A percentile compares a stretch with the other conserved stretches of the same genome.
Evolutionary conservation across 2,329 filamentous ascomycete species (phyloP).

Genomic region (Myrmaecium sp.): DNA sequence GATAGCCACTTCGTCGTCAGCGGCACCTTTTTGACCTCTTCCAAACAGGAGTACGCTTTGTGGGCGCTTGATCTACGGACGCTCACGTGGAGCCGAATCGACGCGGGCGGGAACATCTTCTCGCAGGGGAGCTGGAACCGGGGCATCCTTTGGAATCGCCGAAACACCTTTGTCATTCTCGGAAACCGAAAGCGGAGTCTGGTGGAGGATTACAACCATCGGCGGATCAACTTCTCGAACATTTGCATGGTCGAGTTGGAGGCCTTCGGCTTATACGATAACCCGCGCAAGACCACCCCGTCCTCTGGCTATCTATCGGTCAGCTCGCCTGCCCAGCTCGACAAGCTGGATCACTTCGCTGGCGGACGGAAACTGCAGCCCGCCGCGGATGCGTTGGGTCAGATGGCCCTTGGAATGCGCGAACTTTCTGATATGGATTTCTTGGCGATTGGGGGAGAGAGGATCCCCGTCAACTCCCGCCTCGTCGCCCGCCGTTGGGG

Average conservation of each 20-base stretch:
- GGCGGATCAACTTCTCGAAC: constrained; percentile 92
- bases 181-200: constrained; percentile 86
- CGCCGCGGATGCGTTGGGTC: constrained; percentile 72
- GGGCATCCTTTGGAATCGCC: constrained; percentile 78
- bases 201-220: constrained; percentile 95
- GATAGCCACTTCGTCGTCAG: constrained; percentile 95
- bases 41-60: constrained; percentile 92
- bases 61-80: constrained; percentile 86
- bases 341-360: constrained; percentile 37
- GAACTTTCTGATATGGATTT: constrained; percentile 96
- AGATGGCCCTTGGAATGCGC: constrained; percentile 58
- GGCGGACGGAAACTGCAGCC: constrained; percentile 61
- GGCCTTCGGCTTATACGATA: constrained; percentile 93
- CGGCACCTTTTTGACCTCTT: constrained; percentile 91
- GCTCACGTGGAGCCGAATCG: constrained; percentile 86
- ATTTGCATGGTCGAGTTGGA: constrained; percentile 95
- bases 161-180: constrained; percentile 90
- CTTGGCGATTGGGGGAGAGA: constrained; percentile 74
- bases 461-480: constrained; percentile 84
- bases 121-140: constrained; percentile 97
- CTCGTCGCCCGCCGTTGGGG: constrained; percentile 83
- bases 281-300: constrained; percentile 62
- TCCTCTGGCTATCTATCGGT: constrained; percentile 74
- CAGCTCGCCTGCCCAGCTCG: constrained; percentile 49
- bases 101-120: constrained; percentile 82